Base-by-base conservation (phyloP, 2,329 filamentous ascomycete species). In the Xylariaceae sp. region DNA sequence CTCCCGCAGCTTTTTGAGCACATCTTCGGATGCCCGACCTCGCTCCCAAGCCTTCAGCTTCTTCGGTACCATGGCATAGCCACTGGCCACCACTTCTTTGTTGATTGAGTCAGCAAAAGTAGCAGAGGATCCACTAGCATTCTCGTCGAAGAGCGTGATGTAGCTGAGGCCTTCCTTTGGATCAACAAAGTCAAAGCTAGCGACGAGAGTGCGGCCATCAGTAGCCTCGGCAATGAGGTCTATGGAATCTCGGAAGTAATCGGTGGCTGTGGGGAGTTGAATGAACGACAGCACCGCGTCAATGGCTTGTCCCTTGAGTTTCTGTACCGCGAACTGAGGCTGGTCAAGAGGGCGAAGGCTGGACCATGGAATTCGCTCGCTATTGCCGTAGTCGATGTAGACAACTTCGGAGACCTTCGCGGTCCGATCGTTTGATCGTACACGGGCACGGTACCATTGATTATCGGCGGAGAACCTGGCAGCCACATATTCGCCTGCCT, bases 361-460 rank as follows among this genome's bases (percentile, higher is more conserved):
- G 21, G 84, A 81, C 91, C 92, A 99, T 0, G 92, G 83, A 53
- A 95, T 79, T 67, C 85, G 87, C 73, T 99, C 94, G 51, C 83
- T 87, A 79, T 99, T 99, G 65, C 94, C 94, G 72, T 95, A 99
- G 76, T 99, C 94, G 58, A 99, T 84, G 73, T 96, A 99, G 43
- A 95, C 76, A 22, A 99, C 87, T 72, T 99, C 94, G 21, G 91
- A 87, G 64, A 88, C 84, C 80, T 94, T 90, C 66, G 86, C 86
- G 8, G 92, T 81, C 58, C 94, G 90, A 74, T 99, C 94, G 72
- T 97, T 96, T 68, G 92, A 85, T 58, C 92, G 87, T 57, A 99
- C 84, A 57, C 86, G 87, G 30, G 89, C 94, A 57, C 94, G 89
- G 76, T 99, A 99, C 92, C 92, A 99, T 63, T 94, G 85, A 55